phyloP scores from a whole-genome alignment of 768 basidiomycete species.

The Imleria badia region DNA sequence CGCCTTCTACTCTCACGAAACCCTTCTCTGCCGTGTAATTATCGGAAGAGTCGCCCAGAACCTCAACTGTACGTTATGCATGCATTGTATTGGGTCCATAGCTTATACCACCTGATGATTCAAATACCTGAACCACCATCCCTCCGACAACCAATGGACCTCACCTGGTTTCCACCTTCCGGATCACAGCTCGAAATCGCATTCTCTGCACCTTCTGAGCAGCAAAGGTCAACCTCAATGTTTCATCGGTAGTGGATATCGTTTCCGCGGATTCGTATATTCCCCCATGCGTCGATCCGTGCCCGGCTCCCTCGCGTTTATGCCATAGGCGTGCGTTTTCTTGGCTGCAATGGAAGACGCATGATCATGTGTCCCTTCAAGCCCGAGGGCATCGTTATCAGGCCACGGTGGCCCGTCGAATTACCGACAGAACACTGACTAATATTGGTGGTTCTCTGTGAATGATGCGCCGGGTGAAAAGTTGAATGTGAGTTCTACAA shows the following conservation, averaged over 20 bases:
- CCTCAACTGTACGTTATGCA: conserved; percentile 17
- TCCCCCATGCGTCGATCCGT: background rate
- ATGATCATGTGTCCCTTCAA: conserved; percentile 1
- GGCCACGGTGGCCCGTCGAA: background rate
- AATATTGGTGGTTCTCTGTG: conserved; percentile 10
- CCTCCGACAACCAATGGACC: background rate
- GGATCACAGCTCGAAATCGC: background rate
- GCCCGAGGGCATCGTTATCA: background rate
- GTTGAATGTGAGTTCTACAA: conserved; percentile 2
- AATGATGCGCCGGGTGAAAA: conserved; percentile 1
- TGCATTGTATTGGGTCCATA: background rate
- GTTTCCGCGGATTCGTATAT: conserved; percentile 12
- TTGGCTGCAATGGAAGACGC: conserved; percentile 1
- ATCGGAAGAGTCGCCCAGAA: conserved; percentile 2
- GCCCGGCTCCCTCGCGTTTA: conserved; percentile 5
- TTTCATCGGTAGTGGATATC: background rate
- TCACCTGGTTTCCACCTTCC: background rate
- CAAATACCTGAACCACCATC: background rate
- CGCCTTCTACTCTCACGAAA: conserved; percentile 9
- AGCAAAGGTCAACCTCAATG: background rate
- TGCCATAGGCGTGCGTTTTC: conserved; percentile 1
- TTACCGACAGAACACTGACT: conserved; percentile 16
- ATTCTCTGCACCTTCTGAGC: background rate
- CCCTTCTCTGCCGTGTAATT: background rate
- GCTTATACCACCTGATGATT: background rate